phyloP scores from a whole-genome alignment of 306 rosid genomes.

The Quercus bicolor region DNA sequence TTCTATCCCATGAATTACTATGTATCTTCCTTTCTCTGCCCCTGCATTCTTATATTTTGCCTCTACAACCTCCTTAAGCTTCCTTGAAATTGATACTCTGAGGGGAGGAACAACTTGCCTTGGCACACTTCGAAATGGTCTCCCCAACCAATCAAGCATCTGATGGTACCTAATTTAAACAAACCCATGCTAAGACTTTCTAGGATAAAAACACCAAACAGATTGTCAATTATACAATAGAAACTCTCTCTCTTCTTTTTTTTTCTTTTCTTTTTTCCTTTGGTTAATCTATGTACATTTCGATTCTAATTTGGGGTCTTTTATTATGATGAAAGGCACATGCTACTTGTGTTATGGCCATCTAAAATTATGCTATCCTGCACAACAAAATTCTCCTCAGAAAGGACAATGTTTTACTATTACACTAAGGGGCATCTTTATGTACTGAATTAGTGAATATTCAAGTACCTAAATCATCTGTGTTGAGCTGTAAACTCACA shows the following conservation, averaged over 20 bases:
- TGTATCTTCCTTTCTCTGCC: constrained; percentile 57
- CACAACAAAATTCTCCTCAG: not conserved
- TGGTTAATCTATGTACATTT: not conserved
- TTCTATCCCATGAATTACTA: constrained; percentile 79
- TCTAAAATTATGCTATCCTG: not conserved
- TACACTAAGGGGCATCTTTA: constrained; percentile 1
- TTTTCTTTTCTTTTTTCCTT: not conserved
- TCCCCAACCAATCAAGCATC: constrained; percentile 91
- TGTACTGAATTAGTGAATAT: not conserved
- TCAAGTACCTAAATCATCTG: not conserved
- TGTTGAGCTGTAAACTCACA: constrained; percentile 48
- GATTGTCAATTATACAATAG: not conserved
- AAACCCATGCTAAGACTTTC: constrained; percentile 24
- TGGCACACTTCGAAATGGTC: constrained; percentile 63
- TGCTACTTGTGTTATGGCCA: not conserved
- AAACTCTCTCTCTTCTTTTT: not conserved
- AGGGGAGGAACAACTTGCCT: constrained; percentile 56
- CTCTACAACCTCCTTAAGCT: constrained; percentile 71
- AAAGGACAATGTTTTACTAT: not conserved
- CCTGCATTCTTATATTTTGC: constrained; percentile 65
- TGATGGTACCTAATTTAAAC: constrained; percentile 63
- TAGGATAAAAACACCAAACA: not conserved
- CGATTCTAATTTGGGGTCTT: not conserved
- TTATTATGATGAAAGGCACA: not conserved
- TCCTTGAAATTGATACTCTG: constrained; percentile 66